Percentiles rank a stretch among this genome's conserved stretches.
Conservation (phyloP, 352 stramenopile species). For the Pythium aquatile region DNA sequence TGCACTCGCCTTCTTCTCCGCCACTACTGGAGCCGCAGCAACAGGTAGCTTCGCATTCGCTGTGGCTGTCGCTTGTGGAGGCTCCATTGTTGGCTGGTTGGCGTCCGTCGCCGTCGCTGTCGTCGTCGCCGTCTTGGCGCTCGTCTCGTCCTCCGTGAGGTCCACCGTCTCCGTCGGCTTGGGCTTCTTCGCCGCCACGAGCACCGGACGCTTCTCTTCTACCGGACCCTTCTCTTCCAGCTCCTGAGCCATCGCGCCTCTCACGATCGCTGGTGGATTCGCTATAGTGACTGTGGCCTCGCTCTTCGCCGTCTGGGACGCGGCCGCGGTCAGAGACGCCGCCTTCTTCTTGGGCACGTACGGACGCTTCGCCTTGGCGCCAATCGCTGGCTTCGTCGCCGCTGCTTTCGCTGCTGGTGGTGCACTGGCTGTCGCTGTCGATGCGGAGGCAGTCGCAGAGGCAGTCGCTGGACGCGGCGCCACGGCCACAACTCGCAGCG, state of each 20-base stretch:
- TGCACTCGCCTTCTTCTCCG: not conserved
- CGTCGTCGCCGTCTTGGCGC: not conserved
- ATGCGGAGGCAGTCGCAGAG: not conserved
- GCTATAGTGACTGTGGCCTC: not conserved
- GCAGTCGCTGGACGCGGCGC: not conserved
- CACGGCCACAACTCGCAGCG: not conserved
- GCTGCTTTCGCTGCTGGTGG: no score
- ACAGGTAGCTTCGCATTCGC: not conserved
- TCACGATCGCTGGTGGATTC: not conserved
- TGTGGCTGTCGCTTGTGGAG: not conserved
- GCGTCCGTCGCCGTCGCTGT: not conserved
- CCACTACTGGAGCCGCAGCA: not conserved
- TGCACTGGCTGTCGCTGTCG: not conserved
- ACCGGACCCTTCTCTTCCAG: not conserved
- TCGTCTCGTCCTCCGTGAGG: slow-evolving; percentile 5
- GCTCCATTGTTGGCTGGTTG: not conserved
- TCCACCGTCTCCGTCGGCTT: slow-evolving; percentile 7
- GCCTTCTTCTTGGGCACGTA: not conserved
- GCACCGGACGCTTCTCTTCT: not conserved
- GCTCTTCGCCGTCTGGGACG: not conserved
- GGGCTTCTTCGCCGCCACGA: not conserved
- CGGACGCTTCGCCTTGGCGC: not conserved
- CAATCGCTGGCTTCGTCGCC: not conserved
- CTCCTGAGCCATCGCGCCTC: not conserved
- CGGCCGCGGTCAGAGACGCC: not conserved